These are phyloP conservation scores for Kwoniella newhampshirensis DNA, from an alignment of 768 basidiomycete genomes.

Conservation along the genomic window DNA sequence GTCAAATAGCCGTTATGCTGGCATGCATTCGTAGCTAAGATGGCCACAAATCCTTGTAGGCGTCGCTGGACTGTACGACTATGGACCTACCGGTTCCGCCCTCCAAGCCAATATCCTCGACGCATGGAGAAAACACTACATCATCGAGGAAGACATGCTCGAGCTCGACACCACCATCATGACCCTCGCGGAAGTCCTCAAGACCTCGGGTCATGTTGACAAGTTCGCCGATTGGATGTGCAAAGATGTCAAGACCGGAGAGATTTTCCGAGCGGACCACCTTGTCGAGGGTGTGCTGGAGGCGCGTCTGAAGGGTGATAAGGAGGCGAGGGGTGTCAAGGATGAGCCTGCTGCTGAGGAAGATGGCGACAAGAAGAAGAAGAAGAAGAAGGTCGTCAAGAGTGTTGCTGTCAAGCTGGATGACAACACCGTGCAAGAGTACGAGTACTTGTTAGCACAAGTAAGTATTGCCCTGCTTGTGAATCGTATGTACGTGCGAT, in stretches of 20 bases:
- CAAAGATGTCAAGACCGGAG: conserved; percentile 90
- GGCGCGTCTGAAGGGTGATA: conserved; percentile 83
- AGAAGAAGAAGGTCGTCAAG: conserved; percentile 65
- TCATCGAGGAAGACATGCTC: conserved; percentile 96
- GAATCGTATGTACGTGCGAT: no score
- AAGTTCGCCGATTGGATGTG: conserved; percentile 99
- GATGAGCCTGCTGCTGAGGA: conserved; percentile 60
- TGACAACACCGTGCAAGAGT: conserved; percentile 71
- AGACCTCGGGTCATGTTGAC: conserved; percentile 95
- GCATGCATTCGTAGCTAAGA: conserved; percentile 1
- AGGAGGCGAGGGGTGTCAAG: conserved; percentile 75
- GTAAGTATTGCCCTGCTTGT: conserved; percentile 57
- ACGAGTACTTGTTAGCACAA: conserved; percentile 83
- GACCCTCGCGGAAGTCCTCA: conserved; percentile 91
- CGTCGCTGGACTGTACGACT: conserved; percentile 96
- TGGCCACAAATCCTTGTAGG: conserved; percentile 58
- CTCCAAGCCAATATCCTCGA: conserved; percentile 94
- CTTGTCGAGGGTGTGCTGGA: conserved; percentile 89
- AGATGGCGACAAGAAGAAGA: conserved; percentile 71
- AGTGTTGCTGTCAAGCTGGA: conserved; percentile 67
- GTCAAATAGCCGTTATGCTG: background rate
- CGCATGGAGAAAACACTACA: conserved; percentile 97
- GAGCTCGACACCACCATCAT: conserved; percentile 98
- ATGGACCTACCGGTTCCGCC: conserved; percentile 92
- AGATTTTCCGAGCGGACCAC: conserved; percentile 95